Evolutionary conservation across 352 stramenopile species (phyloP), one percentile per base, ranked within the genome.

Genomic region (Pythium dissotocum): DNA sequence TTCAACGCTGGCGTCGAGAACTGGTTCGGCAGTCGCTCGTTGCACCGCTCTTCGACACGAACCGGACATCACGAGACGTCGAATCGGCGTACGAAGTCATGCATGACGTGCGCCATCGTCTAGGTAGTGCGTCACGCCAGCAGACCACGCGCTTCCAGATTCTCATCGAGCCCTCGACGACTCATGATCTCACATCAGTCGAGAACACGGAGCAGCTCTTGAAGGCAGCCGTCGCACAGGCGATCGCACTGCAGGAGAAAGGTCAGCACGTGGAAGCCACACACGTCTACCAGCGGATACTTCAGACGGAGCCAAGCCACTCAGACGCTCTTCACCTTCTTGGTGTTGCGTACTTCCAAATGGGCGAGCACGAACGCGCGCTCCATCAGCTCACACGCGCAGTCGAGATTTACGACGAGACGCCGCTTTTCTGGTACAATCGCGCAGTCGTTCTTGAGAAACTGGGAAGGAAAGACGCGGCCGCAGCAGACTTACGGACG

Each of bases 11-110:
- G 12, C 82, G 83, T 24, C 16, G 28, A 0, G 63, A 76, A 16
- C 58, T 94, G 5, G 77, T 73, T 21, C 26, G 49, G 0, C 48
- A 82, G 6, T 63, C 68, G 6, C 36, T 90, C 18, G 56, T 49
- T 3, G 85, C 77, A 2, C 84, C 87, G 4, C 73, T 96, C 5
- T 97, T 97, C 56, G 88, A 97, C 58, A 90, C 77, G 3, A 65
- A 62, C 26, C 75, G 75, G 36, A 94, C 74, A 24, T 79, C 77
- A 0, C 13, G 65, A 28, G 80, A 81, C 54, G 80, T 98, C 14
- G 91, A 98, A 61, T 33, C 58, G 0, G 79, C 85, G 32, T 91
- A 89, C n/a, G 72, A 84, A 63, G 63, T 64, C 12, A 85, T 92
- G 79, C 77, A 87, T 51, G 85, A 93, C 49, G 56, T 93, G 8